Base-by-base conservation (phyloP, 176 grass and related monocot genomes). In the Bolboschoenus planiculmis region DNA sequence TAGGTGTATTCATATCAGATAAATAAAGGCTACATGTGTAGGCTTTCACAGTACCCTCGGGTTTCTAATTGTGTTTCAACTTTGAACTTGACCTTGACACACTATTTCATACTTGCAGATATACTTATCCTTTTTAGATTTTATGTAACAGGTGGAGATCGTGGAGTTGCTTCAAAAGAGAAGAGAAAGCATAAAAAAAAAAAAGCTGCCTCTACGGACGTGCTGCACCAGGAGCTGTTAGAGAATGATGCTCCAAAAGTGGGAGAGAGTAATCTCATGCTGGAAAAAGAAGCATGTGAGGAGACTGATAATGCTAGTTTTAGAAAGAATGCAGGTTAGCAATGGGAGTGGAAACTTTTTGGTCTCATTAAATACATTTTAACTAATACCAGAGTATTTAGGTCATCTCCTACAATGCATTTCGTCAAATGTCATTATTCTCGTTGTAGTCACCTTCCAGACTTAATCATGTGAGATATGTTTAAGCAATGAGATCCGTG, bases 81-180 rank as follows among this genome's bases (percentile, higher is more conserved):
- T 73, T 13, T 27, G 30, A 29, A 46, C 18, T 50, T 31, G 26
- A 30, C 14, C 44, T 76, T 31, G 40, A 7, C 50, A 48, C 43
- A 51, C 23, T 30, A 31, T 51, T 76, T 76, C n/a, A 76, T 9
- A 24, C 40, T 29, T 43, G 39, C 3, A 31, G 24, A 76, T 43
- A 51, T 76, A 48, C 18, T 76, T 76, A 76, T 50, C 5, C 10
- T 51, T 51, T 15, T 31, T 18, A 48, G 14, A 76, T 51, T 47
- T 16, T 44, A 76, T 76, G 43, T 76, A 30, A 51, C 72, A 76
- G 72, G 43, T 76, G 72, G 26, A 76, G 46, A 76, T 31, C 39
- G n/a, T 73, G 40, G 10, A 73, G 68, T 73, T 46, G 40, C 40
- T 73, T 26, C 10, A 10, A 46, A 26, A 24, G 68, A 46, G 21